phyloP scores from a whole-genome alignment of 164 flowering plant species.

The Santalum album region DNA sequence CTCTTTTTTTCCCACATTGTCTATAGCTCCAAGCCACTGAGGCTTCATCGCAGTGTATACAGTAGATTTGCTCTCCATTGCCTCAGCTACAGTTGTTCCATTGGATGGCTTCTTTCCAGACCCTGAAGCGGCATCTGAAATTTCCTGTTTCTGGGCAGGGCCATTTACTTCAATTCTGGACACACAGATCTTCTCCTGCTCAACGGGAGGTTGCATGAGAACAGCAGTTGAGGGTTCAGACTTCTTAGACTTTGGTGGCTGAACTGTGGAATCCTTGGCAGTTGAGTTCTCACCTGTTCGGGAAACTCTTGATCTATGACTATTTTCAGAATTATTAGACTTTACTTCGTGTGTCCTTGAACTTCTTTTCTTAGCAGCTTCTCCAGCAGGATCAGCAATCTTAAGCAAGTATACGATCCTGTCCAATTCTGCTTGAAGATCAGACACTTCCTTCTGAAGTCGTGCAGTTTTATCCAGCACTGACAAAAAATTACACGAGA shows the following conservation, averaged over 20 bases:
- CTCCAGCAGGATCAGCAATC: conserved; percentile 94
- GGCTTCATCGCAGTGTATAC: conserved; percentile 52
- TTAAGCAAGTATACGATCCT: conserved; percentile 74
- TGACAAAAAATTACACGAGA: conserved; percentile 17
- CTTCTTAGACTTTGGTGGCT: neutral
- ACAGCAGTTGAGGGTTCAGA: conserved; percentile 10
- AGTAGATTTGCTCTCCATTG: conserved; percentile 26
- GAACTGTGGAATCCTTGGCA: neutral
- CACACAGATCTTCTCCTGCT: conserved; percentile 17
- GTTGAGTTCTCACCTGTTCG: neutral
- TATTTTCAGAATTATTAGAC: conserved; percentile 14
- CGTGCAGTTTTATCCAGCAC: conserved; percentile 50
- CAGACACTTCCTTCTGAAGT: conserved; percentile 48
- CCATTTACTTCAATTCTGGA: conserved; percentile 19
- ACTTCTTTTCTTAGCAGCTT: conserved; percentile 65
- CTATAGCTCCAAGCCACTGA: conserved; percentile 88
- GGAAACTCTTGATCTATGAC: neutral
- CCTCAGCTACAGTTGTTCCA: conserved; percentile 17
- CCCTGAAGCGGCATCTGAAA: conserved; percentile 6
- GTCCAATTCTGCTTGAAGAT: conserved; percentile 76
- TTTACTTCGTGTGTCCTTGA: conserved; percentile 25
- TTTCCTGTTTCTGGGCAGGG: conserved; percentile 16
- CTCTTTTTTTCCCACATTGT: conserved; percentile 30
- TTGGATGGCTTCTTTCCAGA: conserved; percentile 20
- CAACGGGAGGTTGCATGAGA: conserved; percentile 19